Base-by-base conservation (phyloP, 1,139 yeast species). In the Pichia kudriavzevii region DNA sequence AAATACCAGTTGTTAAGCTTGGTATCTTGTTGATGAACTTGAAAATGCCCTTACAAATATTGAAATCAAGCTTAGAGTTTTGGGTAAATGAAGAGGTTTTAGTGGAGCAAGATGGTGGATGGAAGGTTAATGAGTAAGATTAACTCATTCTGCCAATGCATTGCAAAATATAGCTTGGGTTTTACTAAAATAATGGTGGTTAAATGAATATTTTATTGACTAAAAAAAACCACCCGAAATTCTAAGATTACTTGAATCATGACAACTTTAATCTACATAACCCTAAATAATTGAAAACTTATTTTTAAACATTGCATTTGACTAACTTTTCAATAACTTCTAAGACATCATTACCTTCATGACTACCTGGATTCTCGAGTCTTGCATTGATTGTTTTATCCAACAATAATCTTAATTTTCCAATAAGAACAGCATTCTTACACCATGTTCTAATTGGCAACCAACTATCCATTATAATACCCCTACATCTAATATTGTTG, bases 371-470 rank as follows among this genome's bases (percentile, higher is more conserved):
- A 28, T 61, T 58, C 12, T 67, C 71, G 30, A 79, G 55, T 42
- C 74, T 74, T 19, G 67, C 68, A 32, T 73, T 81, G 38, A 88
- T 71, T 1, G 81, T 72, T 14, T 69, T 62, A 52, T 87, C 94
- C 19, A 88, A 60, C 30, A 85, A 54, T 14, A 62, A 52, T 45
- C 94, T 64, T 35, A 91, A 60, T 39, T 80, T 72, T 42, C 82
- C 82, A 26, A 87, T 69, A 35, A 88, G 62, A 4, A 91, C 94
- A 1, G 93, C 97, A 51, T 88, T 85, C 48, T 93, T 81, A 45
- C 95, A 83, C 96, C 97, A 87, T 3, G 95, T 83, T 45, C 83
- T 66, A 23, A 91, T 64, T 7, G 94, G 87, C 22, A 82, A 59
- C 95, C 95, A 82, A 32, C 70, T 67, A 50, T 82, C 94, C 39